Conservation (phyloP, 1,284 basidiomycete genomes). For the Pyrrhoderma lamaoense region DNA sequence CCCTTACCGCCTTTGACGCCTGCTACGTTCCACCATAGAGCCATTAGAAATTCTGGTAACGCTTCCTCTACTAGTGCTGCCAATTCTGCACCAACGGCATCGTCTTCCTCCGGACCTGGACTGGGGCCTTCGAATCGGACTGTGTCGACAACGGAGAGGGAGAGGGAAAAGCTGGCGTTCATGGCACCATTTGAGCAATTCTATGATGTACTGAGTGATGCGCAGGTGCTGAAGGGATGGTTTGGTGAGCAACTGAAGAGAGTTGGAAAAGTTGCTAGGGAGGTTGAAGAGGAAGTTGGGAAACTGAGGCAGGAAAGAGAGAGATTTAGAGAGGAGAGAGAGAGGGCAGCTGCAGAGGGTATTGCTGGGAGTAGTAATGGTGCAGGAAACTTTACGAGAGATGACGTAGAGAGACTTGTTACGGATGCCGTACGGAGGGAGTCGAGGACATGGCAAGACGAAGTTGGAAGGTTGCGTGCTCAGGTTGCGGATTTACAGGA, state of each 20-base stretch:
- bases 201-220: constrained; percentile 70
- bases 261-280: constrained; percentile 28
- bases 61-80: no score
- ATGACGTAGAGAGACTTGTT: constrained; percentile 13
- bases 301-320: constrained; percentile 26
- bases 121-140: no score
- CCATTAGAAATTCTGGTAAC: no score
- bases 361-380: constrained; percentile 30
- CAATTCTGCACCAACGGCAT: no score
- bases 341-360: constrained; percentile 40
- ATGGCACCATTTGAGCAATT: constrained; percentile 70
- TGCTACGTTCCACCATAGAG: constrained; percentile 12
- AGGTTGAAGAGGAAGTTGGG: constrained; percentile 45
- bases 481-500: constrained; percentile 52
- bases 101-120: no score
- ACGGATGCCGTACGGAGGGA: constrained; percentile 44
- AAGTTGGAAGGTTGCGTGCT: constrained; percentile 47
- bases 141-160: constrained; percentile 19
- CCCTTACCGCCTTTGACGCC: constrained; percentile 14
- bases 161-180: constrained; percentile 54
- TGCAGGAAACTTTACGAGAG: neutral
- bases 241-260: constrained; percentile 53
- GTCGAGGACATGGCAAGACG: constrained; percentile 45
- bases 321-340: constrained; percentile 22
- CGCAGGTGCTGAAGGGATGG: constrained; percentile 65